Evolutionary conservation across 1,139 yeast genomes (phyloP).

Genomic region (Hanseniaspora gamundiae): DNA sequence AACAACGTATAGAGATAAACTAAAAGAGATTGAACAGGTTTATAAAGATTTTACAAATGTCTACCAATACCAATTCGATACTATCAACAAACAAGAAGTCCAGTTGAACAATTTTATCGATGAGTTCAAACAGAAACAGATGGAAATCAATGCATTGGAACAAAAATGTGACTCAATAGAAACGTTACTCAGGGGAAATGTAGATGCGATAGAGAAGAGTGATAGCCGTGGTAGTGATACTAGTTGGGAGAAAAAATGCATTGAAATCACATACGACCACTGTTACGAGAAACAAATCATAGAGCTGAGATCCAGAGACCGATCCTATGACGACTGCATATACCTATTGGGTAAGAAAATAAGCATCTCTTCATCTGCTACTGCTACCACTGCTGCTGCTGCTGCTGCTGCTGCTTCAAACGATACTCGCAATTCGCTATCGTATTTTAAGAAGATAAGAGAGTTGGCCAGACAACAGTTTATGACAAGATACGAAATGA

Average conservation of each 20-base stretch:
- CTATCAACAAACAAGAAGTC: slow-evolving; percentile 19
- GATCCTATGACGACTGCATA: slow-evolving; percentile 59
- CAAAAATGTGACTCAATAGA: slow-evolving; percentile 7
- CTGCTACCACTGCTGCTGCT: neutral
- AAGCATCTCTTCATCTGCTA: neutral
- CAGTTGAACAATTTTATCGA: slow-evolving; percentile 13
- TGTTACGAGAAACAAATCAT: slow-evolving; percentile 46
- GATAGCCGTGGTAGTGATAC: too few relatives aligned
- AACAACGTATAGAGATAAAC: slow-evolving; percentile 5
- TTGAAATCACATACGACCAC: slow-evolving; percentile 18
- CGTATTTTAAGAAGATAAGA: slow-evolving; percentile 36
- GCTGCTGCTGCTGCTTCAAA: too few relatives aligned
- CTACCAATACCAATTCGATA: slow-evolving; percentile 13
- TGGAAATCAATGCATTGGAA: slow-evolving; percentile 7
- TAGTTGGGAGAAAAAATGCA: slow-evolving; percentile 4
- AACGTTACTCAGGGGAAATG: too few relatives aligned
- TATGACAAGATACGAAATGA: slow-evolving; percentile 23
- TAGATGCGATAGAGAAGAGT: too few relatives aligned
- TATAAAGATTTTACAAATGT: slow-evolving; percentile 7
- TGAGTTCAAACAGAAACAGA: slow-evolving; percentile 7
- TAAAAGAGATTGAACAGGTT: slow-evolving; percentile 6
- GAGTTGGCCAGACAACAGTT: slow-evolving; percentile 69
- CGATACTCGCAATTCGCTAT: neutral
- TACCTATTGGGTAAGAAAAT: slow-evolving; percentile 31
- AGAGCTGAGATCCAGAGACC: slow-evolving; percentile 50